Percentiles rank a stretch among this genome's conserved stretches.
Evolutionary conservation across 495 filamentous ascomycete species (phyloP).

Genomic region (Neurospora sp.): DNA sequence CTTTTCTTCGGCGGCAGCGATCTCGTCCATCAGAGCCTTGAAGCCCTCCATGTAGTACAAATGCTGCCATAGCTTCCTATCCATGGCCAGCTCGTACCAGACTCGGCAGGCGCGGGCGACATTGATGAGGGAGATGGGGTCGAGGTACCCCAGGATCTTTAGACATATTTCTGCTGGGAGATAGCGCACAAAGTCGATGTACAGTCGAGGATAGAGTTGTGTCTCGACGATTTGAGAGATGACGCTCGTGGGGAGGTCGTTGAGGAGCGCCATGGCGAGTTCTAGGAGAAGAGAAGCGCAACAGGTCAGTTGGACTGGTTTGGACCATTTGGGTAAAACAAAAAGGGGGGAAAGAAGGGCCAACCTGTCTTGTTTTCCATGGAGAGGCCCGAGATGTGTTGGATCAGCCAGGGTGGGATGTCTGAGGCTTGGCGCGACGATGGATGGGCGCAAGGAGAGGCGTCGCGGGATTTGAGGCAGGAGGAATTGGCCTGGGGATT

Average conservation of each 20-base stretch:
- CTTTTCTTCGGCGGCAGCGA: slow-evolving; percentile 56
- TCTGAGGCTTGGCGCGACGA: slow-evolving; percentile 18
- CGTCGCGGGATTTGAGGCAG: slow-evolving; percentile 14
- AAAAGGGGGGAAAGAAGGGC: slow-evolving; percentile 5
- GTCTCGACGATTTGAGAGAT: slow-evolving; percentile 60
- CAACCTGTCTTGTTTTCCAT: slow-evolving; percentile 39
- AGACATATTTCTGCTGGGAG: slow-evolving; percentile 84
- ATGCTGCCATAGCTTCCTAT: slow-evolving; percentile 76
- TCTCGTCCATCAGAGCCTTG: slow-evolving; percentile 56
- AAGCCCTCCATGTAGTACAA: slow-evolving; percentile 80
- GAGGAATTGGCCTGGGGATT: slow-evolving; percentile 22
- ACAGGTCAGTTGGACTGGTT: background rate
- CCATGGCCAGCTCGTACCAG: slow-evolving; percentile 75
- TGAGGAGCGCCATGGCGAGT: slow-evolving; percentile 55
- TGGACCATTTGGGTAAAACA: background rate
- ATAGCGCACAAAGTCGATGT: slow-evolving; percentile 81
- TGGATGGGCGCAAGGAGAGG: slow-evolving; percentile 10
- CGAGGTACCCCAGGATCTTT: slow-evolving; percentile 78
- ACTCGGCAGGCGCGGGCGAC: slow-evolving; percentile 67
- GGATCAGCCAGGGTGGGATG: slow-evolving; percentile 33
- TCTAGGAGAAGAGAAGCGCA: slow-evolving; percentile 25
- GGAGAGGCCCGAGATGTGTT: slow-evolving; percentile 36
- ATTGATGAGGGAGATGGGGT: slow-evolving; percentile 62
- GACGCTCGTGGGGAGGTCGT: slow-evolving; percentile 62
- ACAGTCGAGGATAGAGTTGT: slow-evolving; percentile 66